A percentile compares a stretch with the other conserved stretches of the same genome.
Conservation (phyloP, 768 basidiomycete genomes). For the Lepiota brunneoincarnata region DNA sequence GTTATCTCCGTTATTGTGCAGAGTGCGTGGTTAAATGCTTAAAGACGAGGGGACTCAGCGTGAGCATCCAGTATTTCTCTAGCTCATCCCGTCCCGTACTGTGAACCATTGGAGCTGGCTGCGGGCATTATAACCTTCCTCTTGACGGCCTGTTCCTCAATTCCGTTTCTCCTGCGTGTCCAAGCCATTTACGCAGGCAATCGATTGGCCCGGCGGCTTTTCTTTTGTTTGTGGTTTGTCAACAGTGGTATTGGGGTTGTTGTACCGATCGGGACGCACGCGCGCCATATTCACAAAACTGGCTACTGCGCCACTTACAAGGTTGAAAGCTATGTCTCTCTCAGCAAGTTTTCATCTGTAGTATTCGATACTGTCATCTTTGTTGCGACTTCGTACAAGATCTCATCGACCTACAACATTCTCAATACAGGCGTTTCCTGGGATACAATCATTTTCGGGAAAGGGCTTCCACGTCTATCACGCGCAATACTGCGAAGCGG, state of each 20-base stretch:
- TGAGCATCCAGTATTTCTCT: too few relatives aligned
- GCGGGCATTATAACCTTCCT: background rate
- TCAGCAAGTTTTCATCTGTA: constrained; percentile 21
- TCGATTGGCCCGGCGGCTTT: background rate
- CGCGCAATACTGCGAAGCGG: constrained; percentile 26
- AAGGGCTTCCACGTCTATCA: constrained; percentile 22
- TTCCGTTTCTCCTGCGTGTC: constrained; percentile 1
- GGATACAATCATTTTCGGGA: constrained; percentile 20
- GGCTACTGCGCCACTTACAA: constrained; percentile 26
- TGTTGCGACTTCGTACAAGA: constrained; percentile 29
- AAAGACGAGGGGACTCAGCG: too few relatives aligned
- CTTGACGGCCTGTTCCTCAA: background rate
- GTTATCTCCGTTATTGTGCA: background rate
- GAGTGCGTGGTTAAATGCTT: background rate
- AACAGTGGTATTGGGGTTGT: background rate
- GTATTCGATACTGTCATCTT: constrained; percentile 32
- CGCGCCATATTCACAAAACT: constrained; percentile 25
- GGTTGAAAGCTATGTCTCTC: constrained; percentile 23
- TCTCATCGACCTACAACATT: constrained; percentile 17
- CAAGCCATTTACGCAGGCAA: background rate
- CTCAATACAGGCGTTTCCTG: constrained; percentile 12
- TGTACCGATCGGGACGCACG: too few relatives aligned
- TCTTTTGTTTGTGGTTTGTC: background rate
- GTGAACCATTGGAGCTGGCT: background rate
- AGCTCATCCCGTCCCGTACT: background rate